Conservation (phyloP, 306 rosid species). For the Dryas drummondii region DNA sequence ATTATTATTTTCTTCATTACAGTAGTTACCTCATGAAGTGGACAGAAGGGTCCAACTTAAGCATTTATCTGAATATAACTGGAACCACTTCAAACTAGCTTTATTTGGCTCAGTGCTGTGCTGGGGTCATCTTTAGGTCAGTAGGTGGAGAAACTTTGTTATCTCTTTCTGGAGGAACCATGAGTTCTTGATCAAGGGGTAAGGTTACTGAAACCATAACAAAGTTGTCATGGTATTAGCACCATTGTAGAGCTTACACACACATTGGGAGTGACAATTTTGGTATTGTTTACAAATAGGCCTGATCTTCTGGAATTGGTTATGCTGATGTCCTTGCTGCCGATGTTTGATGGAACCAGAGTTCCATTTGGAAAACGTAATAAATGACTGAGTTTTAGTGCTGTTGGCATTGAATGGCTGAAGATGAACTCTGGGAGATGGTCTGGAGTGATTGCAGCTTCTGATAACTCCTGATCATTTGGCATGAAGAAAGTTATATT, state of each 20-base stretch:
- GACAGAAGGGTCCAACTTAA: not conserved
- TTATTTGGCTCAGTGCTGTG: not conserved
- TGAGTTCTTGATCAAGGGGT: slow-evolving; percentile 13
- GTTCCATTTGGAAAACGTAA: slow-evolving; percentile 53
- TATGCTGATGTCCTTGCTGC: slow-evolving; percentile 45
- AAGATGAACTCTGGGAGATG: slow-evolving; percentile 42
- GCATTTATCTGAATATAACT: not conserved
- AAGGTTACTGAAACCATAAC: slow-evolving; percentile 14
- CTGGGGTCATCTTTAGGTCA: slow-evolving; percentile 5
- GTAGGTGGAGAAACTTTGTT: slow-evolving; percentile 15
- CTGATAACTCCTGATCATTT: slow-evolving; percentile 47
- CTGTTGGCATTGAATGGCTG: slow-evolving; percentile 53
- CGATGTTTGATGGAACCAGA: slow-evolving; percentile 50
- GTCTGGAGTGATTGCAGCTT: slow-evolving; percentile 29
- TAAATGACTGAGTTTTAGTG: slow-evolving; percentile 44
- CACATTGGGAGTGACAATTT: slow-evolving; percentile 46
- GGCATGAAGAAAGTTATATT: slow-evolving; percentile 60
- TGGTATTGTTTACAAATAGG: slow-evolving; percentile 53
- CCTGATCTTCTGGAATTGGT: slow-evolving; percentile 41
- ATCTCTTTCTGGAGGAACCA: slow-evolving; percentile 14
- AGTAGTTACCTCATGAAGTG: not conserved
- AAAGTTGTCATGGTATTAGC: slow-evolving; percentile 31
- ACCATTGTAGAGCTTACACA: slow-evolving; percentile 43
- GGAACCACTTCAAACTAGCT: not conserved
- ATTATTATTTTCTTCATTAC: not conserved